Evolutionary conservation across 2,329 filamentous ascomycete species (phyloP), one percentile per base, ranked within the genome.

Genomic region (Microascus cirrosus): DNA sequence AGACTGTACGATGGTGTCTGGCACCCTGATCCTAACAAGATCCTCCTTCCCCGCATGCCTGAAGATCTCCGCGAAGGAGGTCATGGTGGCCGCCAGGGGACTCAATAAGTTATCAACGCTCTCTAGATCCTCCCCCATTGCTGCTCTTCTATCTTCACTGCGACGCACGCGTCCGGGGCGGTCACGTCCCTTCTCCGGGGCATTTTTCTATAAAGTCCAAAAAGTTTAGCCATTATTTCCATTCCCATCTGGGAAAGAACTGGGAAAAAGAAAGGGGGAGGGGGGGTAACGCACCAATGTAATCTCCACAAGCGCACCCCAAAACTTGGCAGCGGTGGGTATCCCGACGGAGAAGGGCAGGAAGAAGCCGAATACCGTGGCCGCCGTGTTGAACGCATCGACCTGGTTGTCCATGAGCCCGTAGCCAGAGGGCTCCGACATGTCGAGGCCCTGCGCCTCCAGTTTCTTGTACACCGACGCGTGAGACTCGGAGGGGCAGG

Each of bases 1-100:
- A 0, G 70, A 73, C 22, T 66, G 67, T 25, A 71, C 61, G 28
- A 77, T 66, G n/a, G 69, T 66, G 2, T 66, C 63, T 0, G 74
- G 73, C 2, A 74, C 62, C 22, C 63, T 62, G 12, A 75, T 61
- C 5, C 61, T 65, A n/a, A 60, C 57, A 3, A 66, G 65, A 22
- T 72, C 67, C 22, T 64, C 48, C 5, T 61, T 59, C 2, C 65
- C 63, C 1, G 70, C 62, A 56, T 68, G 53, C 1, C 62, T 63
- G 57, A 71, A 60, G 34, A 69, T 62, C 2, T 62, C 45, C 4
- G 7, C 35, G 55, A 56, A 56, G 10, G 42, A 15, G 28, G 12
- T 32, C 22, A 32, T 34, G 3, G 15, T 55, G 24, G 45, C 22
- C 4, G 28, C 28, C 24, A 42, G 18, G n/a, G 15, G 13, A n/a